phyloP scores from a whole-genome alignment of 495 filamentous ascomycete genomes.

The Glutinoglossum americanum region DNA sequence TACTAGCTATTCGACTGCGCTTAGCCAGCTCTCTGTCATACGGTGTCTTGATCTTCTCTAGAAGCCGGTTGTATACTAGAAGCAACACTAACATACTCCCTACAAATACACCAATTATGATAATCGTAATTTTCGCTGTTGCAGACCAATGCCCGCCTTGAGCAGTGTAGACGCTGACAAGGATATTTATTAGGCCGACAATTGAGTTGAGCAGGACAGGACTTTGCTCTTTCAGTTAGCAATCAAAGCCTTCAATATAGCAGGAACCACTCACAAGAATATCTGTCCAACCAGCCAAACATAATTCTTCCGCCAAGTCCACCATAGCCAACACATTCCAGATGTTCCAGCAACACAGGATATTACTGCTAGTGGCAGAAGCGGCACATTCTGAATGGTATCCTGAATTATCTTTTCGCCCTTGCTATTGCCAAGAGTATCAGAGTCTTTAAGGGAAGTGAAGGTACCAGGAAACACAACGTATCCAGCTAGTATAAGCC shows the following conservation, averaged over 20 bases:
- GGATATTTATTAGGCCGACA: conserved; percentile 26
- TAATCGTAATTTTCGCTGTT: conserved; percentile 21
- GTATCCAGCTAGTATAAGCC: conserved; percentile 21
- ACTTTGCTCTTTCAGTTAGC: neutral
- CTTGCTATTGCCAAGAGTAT: neutral
- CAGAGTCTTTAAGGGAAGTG: conserved; percentile 8
- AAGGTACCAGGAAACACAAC: conserved; percentile 22
- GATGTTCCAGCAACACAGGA: conserved; percentile 12
- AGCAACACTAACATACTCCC: conserved; percentile 11
- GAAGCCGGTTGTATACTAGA: conserved; percentile 17
- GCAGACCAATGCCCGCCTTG: conserved; percentile 23
- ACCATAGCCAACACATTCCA: conserved; percentile 14
- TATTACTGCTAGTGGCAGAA: conserved; percentile 7
- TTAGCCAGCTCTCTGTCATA: neutral
- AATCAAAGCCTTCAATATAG: neutral
- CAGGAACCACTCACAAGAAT: conserved; percentile 11
- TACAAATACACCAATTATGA: conserved; percentile 10
- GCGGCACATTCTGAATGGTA: conserved; percentile 6
- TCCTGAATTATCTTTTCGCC: neutral
- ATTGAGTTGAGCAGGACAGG: conserved; percentile 22
- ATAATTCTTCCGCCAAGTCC: conserved; percentile 18
- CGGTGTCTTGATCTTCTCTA: conserved; percentile 13
- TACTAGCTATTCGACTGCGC: neutral
- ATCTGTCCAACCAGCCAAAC: conserved; percentile 24
- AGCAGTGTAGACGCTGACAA: conserved; percentile 26